Evolutionary conservation across 345 rosid species (phyloP).

Genomic region (Physaria fendleri): DNA sequence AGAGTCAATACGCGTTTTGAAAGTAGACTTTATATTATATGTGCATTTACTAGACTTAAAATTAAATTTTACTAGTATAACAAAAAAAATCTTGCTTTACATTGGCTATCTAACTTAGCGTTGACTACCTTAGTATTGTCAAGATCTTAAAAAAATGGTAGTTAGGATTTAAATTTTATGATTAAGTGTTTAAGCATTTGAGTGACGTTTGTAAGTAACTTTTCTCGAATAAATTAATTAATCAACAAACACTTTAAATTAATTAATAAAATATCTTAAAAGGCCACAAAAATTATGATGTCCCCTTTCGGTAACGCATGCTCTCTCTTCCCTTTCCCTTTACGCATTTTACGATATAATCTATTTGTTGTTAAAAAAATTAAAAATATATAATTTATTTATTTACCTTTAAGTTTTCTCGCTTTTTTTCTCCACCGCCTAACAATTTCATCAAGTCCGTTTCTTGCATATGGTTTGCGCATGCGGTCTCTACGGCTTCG

Average conservation of each 20-base stretch:
- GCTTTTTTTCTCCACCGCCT: too few relatives aligned
- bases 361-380: not conserved
- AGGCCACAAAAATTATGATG: conserved; percentile 31
- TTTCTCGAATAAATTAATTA: conserved; percentile 24
- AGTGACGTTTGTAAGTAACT: conserved; percentile 3
- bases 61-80: not conserved
- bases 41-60: conserved; percentile 22
- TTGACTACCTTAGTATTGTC: conserved; percentile 17
- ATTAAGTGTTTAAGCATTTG: not conserved
- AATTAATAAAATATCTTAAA: conserved; percentile 18
- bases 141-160: not conserved
- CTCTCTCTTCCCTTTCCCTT: conserved; percentile 17
- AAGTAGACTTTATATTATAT: conserved; percentile 7
- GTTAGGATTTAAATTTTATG: not conserved
- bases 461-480: too few relatives aligned
- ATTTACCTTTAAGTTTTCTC: too few relatives aligned
- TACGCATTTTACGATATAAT: conserved; percentile 21
- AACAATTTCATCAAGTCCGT: too few relatives aligned
- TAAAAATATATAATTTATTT: too few relatives aligned
- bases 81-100: not conserved
- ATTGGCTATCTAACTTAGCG: conserved; percentile 1
- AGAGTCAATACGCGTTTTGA: conserved; percentile 27
- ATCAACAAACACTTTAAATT: conserved; percentile 14
- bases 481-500: too few relatives aligned
- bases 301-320: conserved; percentile 32